phyloP scores from a whole-genome alignment of 2,329 filamentous ascomycete species.

The Alternaria sp. region DNA sequence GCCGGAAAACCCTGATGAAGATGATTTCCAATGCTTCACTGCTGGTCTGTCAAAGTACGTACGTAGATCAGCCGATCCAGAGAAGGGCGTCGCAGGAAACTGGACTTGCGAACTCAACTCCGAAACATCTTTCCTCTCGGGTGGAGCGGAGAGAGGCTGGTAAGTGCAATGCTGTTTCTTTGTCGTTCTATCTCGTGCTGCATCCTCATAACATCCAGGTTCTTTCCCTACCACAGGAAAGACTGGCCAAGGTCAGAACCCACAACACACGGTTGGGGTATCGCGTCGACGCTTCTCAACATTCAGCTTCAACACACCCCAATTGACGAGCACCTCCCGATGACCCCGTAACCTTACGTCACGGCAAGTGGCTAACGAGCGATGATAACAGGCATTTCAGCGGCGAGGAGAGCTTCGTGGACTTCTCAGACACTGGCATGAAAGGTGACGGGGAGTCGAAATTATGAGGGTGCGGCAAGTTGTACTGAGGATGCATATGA shows the following conservation, averaged over 20 bases:
- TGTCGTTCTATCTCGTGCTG: not conserved
- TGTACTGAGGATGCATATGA: not conserved
- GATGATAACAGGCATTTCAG: conserved; percentile 41
- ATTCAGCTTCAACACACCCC: not conserved
- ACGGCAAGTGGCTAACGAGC: conserved; percentile 2
- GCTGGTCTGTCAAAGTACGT: conserved; percentile 77
- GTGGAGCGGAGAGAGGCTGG: conserved; percentile 89
- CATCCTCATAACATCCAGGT: conserved; percentile 2
- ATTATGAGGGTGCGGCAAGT: conserved; percentile 22
- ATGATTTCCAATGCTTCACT: conserved; percentile 87
- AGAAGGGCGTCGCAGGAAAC: conserved; percentile 71
- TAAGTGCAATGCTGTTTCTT: conserved; percentile 50
- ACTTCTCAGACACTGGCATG: conserved; percentile 31
- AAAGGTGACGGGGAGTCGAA: conserved; percentile 28
- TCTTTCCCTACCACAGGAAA: conserved; percentile 12
- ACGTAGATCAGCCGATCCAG: conserved; percentile 55
- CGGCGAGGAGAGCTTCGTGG: conserved; percentile 46
- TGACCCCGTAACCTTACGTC: not conserved
- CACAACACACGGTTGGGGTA: not conserved
- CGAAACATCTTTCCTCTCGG: conserved; percentile 80
- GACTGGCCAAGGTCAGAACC: conserved; percentile 14
- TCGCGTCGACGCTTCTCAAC: not conserved
- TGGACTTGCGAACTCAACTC: conserved; percentile 85
- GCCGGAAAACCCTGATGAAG: conserved; percentile 72
- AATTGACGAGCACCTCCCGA: not conserved